These are phyloP conservation scores for Penicillium desertorum DNA, from an alignment of 495 filamentous ascomycete species.

Conservation along the genomic window DNA sequence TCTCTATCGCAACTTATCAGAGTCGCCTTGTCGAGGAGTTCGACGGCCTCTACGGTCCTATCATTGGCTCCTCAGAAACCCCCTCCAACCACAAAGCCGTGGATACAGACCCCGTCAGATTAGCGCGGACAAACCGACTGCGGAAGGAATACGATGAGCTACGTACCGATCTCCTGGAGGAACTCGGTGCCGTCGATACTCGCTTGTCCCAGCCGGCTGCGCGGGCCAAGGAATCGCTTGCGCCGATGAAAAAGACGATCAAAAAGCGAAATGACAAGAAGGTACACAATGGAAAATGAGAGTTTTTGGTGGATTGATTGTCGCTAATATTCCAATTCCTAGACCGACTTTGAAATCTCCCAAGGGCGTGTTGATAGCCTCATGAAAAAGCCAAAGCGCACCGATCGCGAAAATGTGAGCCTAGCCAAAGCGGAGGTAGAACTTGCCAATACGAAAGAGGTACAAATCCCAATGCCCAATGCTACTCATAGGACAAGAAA, in stretches of 20 bases:
- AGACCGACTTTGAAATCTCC: conserved; percentile 80
- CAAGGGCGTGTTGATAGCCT: conserved; percentile 70
- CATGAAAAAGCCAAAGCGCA: conserved; percentile 67
- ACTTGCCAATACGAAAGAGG: conserved; percentile 63
- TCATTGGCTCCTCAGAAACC: conserved; percentile 62
- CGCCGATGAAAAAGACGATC: conserved; percentile 83
- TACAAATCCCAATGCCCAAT: conserved; percentile 31
- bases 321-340: background rate
- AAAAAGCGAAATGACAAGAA: conserved; percentile 90
- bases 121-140: conserved; percentile 67
- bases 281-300: conserved; percentile 32
- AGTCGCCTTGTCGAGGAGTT: conserved; percentile 67
- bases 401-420: conserved; percentile 73
- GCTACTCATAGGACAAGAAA: background rate
- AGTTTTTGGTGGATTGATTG: background rate
- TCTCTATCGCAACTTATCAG: conserved; percentile 69
- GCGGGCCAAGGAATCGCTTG: conserved; percentile 68
- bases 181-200: conserved; percentile 70
- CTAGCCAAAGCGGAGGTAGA: conserved; percentile 80
- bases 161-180: conserved; percentile 69
- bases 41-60: conserved; percentile 79
- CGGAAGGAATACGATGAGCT: conserved; percentile 72
- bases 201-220: conserved; percentile 71
- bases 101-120: conserved; percentile 60
- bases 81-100: conserved; percentile 50